These are phyloP conservation scores for Setaria italica DNA, from an alignment of 202 grass and related monocot genomes.

Conservation along the genomic window DNA sequence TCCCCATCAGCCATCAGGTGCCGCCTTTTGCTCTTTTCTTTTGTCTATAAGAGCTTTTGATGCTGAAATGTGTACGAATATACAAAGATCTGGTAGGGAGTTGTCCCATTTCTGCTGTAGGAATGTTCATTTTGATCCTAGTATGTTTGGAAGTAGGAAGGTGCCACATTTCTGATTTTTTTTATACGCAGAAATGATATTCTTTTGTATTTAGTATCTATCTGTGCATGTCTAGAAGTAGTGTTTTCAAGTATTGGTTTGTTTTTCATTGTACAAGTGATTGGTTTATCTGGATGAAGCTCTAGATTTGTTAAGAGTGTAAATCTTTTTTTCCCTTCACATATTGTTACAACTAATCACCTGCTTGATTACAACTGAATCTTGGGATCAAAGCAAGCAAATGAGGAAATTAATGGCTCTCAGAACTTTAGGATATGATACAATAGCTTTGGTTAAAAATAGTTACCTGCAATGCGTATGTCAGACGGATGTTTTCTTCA, in stretches of 20 bases:
- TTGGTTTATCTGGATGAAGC: constrained; percentile 19
- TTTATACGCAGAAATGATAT: constrained; percentile 32
- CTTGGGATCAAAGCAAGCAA: constrained; percentile 19
- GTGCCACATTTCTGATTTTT: background rate
- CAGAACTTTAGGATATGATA: background rate
- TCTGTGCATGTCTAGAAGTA: background rate
- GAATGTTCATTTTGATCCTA: too few relatives aligned
- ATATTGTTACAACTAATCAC: background rate
- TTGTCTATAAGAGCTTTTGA: constrained; percentile 12
- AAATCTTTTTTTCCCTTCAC: background rate
- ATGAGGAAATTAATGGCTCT: constrained; percentile 3
- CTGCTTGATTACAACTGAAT: background rate
- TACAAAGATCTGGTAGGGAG: constrained; percentile 43
- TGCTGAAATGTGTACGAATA: constrained; percentile 24
- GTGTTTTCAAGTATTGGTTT: background rate
- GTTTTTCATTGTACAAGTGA: background rate
- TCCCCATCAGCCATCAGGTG: constrained; percentile 32
- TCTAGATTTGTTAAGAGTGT: background rate
- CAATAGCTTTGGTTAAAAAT: background rate
- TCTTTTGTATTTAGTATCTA: background rate
- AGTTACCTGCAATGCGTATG: constrained; percentile 89
- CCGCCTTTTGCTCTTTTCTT: constrained; percentile 27
- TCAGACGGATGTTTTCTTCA: constrained; percentile 97
- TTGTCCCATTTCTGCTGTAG: too few relatives aligned
- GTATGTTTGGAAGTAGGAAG: constrained; percentile 21